Conservation (phyloP, 1,284 basidiomycete genomes). For the Moesziomyces globuligerus region DNA sequence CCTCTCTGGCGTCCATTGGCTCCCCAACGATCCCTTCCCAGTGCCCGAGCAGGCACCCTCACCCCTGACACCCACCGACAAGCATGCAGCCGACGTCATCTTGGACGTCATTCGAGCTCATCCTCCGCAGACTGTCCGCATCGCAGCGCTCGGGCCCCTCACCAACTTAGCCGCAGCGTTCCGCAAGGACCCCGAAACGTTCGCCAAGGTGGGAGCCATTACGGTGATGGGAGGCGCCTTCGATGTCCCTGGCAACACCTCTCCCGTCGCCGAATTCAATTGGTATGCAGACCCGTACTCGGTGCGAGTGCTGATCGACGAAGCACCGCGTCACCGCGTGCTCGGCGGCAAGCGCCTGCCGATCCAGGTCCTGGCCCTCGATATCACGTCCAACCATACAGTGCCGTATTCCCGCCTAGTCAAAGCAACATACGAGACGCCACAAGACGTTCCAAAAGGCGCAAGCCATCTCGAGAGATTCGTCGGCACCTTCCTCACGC, state of each 20-base stretch:
- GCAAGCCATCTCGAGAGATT: constrained; percentile 38
- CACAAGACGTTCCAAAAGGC: constrained; percentile 10
- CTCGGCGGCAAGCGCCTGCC: constrained; percentile 36
- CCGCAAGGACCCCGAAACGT: constrained; percentile 73
- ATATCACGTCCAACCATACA: constrained; percentile 56
- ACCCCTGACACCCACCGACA: constrained; percentile 69
- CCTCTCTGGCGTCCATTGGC: constrained; percentile 54
- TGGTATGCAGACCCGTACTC: constrained; percentile 92
- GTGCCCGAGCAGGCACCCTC: constrained; percentile 22
- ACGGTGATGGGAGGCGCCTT: constrained; percentile 96
- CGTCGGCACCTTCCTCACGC: constrained; percentile 55
- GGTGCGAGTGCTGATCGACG: constrained; percentile 69
- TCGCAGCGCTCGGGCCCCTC: constrained; percentile 86
- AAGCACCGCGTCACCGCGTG: constrained; percentile 30
- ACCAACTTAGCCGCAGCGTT: constrained; percentile 83
- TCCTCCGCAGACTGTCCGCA: constrained; percentile 77
- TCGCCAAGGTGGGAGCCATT: constrained; percentile 75
- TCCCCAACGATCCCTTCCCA: constrained; percentile 57
- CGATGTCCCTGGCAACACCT: constrained; percentile 90
- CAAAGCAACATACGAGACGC: constrained; percentile 34
- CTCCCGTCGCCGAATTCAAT: constrained; percentile 76
- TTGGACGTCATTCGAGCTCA: constrained; percentile 75
- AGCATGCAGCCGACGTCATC: constrained; percentile 74
- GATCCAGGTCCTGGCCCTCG: constrained; percentile 57
- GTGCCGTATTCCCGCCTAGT: constrained; percentile 58